phyloP scores from a whole-genome alignment of 352 stramenopile genomes.

The Globisporangium echinulatum region DNA sequence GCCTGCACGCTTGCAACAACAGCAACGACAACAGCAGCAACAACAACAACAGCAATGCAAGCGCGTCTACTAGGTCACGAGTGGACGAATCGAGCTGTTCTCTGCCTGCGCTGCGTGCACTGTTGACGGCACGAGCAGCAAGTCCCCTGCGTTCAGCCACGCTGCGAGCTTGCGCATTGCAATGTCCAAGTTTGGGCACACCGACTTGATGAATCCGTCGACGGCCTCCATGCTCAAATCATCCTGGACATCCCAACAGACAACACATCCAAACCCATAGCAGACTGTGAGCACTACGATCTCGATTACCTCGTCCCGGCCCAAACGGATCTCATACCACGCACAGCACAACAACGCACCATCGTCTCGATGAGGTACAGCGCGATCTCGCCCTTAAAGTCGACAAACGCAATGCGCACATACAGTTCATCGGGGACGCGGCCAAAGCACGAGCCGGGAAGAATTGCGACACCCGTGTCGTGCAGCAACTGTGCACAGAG shows the following conservation, averaged over 20 bases:
- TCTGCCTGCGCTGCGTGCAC: conserved; percentile 16
- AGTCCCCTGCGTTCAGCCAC: conserved; percentile 41
- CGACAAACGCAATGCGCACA: conserved; percentile 77
- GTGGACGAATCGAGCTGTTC: conserved; percentile 3
- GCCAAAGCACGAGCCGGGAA: conserved; percentile 80
- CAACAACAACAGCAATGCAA: not conserved
- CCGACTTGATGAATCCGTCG: conserved; percentile 83
- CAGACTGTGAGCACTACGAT: not conserved
- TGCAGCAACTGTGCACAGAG: conserved; percentile 73
- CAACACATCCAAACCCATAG: not conserved
- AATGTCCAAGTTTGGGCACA: conserved; percentile 81
- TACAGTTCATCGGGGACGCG: conserved; percentile 72
- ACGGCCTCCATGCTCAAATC: conserved; percentile 63
- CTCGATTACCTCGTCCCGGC: no score
- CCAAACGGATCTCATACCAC: not conserved
- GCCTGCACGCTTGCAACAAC: not conserved
- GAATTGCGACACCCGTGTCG: conserved; percentile 80
- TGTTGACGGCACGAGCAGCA: conserved; percentile 6
- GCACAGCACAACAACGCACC: conserved; percentile 27
- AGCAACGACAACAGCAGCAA: not conserved
- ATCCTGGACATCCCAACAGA: conserved; percentile 21
- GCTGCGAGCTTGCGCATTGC: conserved; percentile 71
- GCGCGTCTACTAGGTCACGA: not conserved
- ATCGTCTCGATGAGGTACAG: conserved; percentile 86
- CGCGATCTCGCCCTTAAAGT: conserved; percentile 85